phyloP scores from a whole-genome alignment of 139 green algal species.

The Chlorella sp. region DNA sequence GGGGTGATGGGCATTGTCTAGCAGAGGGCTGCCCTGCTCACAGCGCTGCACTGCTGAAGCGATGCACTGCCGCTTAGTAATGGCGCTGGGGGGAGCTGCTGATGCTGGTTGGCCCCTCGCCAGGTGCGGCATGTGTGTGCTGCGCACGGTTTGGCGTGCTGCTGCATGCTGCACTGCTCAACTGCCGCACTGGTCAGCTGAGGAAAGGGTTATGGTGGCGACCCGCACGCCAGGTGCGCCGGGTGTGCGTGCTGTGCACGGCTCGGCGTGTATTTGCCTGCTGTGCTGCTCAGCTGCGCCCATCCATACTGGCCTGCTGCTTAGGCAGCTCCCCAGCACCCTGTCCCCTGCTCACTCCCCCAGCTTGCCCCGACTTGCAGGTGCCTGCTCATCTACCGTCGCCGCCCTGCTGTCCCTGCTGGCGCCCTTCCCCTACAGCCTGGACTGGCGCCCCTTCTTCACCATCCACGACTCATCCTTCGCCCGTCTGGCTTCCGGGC shows the following conservation, averaged over 20 bases:
- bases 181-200: no score
- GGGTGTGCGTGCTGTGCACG: no score
- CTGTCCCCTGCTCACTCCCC: background rate
- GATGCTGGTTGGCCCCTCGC: conserved; percentile 66
- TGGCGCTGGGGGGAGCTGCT: conserved; percentile 81
- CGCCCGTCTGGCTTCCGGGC: conserved; percentile 53
- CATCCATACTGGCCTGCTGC: background rate
- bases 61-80: no score
- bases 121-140: background rate
- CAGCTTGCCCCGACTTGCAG: conserved; percentile 5
- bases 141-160: no score
- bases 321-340: background rate
- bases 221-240: no score
- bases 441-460: conserved; percentile 89
- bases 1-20: no score
- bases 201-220: no score
- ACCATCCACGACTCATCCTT: conserved; percentile 93
- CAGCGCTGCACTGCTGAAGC: no score
- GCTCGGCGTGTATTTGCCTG: no score
- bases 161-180: no score
- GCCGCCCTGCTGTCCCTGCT: conserved; percentile 79
- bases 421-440: conserved; percentile 80
- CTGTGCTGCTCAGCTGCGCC: no score
- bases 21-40: no score
- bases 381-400: conserved; percentile 68